Evolutionary conservation across 495 filamentous ascomycete genomes (phyloP).

Genomic region (Chaetomium tenue): DNA sequence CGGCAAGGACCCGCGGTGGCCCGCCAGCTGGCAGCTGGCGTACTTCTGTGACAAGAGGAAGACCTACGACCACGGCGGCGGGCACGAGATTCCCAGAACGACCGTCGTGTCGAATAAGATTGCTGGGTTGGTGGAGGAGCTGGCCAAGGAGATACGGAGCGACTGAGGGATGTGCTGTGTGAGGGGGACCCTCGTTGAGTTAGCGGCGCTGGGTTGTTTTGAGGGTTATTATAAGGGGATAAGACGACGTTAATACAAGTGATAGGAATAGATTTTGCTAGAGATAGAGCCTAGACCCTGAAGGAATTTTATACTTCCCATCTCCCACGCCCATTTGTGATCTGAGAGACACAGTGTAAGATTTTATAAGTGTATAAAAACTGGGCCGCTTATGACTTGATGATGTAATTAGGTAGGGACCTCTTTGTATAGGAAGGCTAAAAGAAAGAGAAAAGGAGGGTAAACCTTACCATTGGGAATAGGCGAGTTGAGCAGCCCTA

Average conservation of each 20-base stretch:
- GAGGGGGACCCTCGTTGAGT: not conserved
- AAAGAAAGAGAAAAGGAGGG: no score
- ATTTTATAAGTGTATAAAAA: no score
- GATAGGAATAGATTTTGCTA: not conserved
- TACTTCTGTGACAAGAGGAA: constrained; percentile 53
- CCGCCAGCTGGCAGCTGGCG: constrained; percentile 55
- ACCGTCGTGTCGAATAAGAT: constrained; percentile 32
- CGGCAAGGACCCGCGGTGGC: constrained; percentile 56
- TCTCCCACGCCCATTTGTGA: no score
- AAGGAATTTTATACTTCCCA: no score
- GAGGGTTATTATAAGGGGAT: not conserved
- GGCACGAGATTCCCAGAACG: constrained; percentile 50
- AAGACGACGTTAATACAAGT: not conserved
- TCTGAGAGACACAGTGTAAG: no score
- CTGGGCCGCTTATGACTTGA: no score
- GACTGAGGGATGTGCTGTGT: not conserved
- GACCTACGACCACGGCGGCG: constrained; percentile 54
- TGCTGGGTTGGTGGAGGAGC: constrained; percentile 29
- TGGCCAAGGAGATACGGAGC: constrained; percentile 22
- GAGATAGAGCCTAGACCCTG: no score
- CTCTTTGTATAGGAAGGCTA: no score
- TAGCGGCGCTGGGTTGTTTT: not conserved
- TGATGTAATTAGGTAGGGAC: no score
- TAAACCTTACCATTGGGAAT: no score
- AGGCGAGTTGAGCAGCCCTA: no score